Percentiles rank a stretch among this genome's conserved stretches.
phyloP scores from a whole-genome alignment of 257 asterid genomes.

The Solanum tacnaense region DNA sequence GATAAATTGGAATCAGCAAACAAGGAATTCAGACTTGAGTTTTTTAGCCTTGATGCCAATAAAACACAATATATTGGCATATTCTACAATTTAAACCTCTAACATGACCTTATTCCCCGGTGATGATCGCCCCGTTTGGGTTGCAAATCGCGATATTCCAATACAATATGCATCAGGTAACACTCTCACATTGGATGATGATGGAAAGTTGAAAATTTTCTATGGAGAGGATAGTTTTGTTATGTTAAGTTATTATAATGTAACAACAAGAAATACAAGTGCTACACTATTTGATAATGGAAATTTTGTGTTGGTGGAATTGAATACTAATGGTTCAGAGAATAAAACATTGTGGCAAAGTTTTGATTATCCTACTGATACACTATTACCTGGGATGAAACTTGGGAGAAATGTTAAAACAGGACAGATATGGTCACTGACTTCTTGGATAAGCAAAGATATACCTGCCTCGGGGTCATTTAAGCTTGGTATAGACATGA shows the following conservation, averaged over 20 bases:
- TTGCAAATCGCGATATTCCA: slow-evolving; percentile 16
- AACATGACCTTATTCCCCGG: neutral
- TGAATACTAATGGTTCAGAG: slow-evolving; percentile 8
- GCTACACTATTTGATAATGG: slow-evolving; percentile 17
- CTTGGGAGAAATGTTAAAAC: slow-evolving; percentile 13
- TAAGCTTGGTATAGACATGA: neutral
- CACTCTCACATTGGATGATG: slow-evolving; percentile 2
- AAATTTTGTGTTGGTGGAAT: slow-evolving; percentile 3
- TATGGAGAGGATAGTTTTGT: neutral
- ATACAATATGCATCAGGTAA: slow-evolving; percentile 4
- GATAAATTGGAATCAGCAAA: slow-evolving; percentile 6
- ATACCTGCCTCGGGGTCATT: slow-evolving; percentile 15
- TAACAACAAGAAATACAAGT: slow-evolving; percentile 2
- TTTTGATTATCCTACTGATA: slow-evolving; percentile 22
- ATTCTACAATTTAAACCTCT: neutral
- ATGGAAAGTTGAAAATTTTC: slow-evolving; percentile 9
- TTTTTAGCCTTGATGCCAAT: slow-evolving; percentile 7
- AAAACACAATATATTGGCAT: slow-evolving; percentile 15
- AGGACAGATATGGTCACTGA: slow-evolving; percentile 17
- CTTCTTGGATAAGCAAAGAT: slow-evolving; percentile 10
- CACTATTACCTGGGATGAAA: slow-evolving; percentile 24
- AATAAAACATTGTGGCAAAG: slow-evolving; percentile 15
- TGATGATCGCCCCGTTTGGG: slow-evolving; percentile 14
- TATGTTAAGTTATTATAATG: neutral
- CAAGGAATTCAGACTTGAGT: slow-evolving; percentile 10